Base-by-base conservation (phyloP, 73 alveolate genomes). In the Paramecium tetraurelia region DNA sequence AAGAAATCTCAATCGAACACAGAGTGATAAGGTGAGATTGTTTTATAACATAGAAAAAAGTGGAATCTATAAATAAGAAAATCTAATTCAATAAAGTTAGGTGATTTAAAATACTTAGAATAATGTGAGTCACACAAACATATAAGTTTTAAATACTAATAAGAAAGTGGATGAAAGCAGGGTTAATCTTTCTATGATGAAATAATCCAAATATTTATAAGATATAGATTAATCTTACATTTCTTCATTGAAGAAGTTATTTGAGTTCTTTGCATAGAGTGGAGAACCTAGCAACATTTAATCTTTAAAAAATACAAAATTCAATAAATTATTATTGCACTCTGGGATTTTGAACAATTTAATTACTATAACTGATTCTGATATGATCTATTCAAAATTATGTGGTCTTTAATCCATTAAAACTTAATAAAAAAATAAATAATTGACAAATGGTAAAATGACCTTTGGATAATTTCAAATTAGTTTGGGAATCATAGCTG, bases 211-310 rank as follows among this genome's bases (percentile, higher is more conserved):
- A 72, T 72, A 29, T 72, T 72, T 72, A 72, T 63, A 40, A 31
- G 84, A 63, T 63, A 35, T 72, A 18, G 86, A 72, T 72, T n/a
- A 31, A 20, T 40, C 53, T 31, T 36, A 8, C 3, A 35, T 36
- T 12, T 14, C 31, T 8, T 36, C 40, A 16, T 33, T 72, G 18
- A 72, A 72, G 10, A 72, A 40, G n/a, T 72, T 72, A 36, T 72
- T 72, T 38, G 86, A 72, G 27, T 40, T 29, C 33, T 72, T 29
- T 72, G 86, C 86, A 29, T 36, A 72, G 40, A 72, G 9, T 20
- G 86, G 86, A 72, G 86, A 72, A 72, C 86, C 86, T 14, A 72
- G 86, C 14, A 72, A 72, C 38, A 40, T 72, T 72, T 72, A 72
- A 72, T 36, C 59, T 35, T 72, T 72, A 72, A 72, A 72, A 43